Base-by-base conservation (phyloP, 768 basidiomycete species). In the Leccinum boreale region DNA sequence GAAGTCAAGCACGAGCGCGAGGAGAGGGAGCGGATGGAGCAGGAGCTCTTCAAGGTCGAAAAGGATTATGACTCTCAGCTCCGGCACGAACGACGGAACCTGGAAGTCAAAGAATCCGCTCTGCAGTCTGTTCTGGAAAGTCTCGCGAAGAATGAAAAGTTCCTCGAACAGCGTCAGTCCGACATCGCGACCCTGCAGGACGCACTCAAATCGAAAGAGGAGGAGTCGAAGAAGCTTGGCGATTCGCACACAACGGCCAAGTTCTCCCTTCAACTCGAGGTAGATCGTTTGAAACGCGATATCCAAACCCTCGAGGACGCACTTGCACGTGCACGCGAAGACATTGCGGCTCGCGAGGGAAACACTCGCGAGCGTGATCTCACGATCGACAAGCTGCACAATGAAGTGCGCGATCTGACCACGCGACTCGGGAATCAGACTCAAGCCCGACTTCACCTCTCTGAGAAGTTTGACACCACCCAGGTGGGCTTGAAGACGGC, bases 241-340 rank as follows among this genome's bases (percentile, higher is more conserved):
- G 92, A 96, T 74, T 85, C 86, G 12, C 89, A 90, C 65, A 88
- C 89, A 0, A 87, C 86, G 3, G 89, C 93, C 23, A 80, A 85
- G 46, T 92, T 93, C 76, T 90, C 90, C 0, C 75, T 98, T 31
- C 92, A 97, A 70, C 81, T 98, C 19, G 95, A 99, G 71, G 79
- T 90, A 1, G 96, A 98, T 61, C 77, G 93, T 3, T 74, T 94
- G 50, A 87, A 87, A 70, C 81, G 94, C 28, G 96, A 99, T 67
- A 65, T 97, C 42, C 86, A 87, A 61, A 77, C 90, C 3, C 77
- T 88, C 2, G 90, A 96, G 65, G 86, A 88, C 60, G 92, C 96
- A 53, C 77, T 96, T 5, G 73, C 81, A 21, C 82, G 89, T 33
- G 82, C 87, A 4, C 78, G 87, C 55, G 80, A 82, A 58, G 92